These are phyloP conservation scores for Oryza officinalis DNA, from an alignment of 176 grass and related monocot species.

Conservation along the genomic window DNA sequence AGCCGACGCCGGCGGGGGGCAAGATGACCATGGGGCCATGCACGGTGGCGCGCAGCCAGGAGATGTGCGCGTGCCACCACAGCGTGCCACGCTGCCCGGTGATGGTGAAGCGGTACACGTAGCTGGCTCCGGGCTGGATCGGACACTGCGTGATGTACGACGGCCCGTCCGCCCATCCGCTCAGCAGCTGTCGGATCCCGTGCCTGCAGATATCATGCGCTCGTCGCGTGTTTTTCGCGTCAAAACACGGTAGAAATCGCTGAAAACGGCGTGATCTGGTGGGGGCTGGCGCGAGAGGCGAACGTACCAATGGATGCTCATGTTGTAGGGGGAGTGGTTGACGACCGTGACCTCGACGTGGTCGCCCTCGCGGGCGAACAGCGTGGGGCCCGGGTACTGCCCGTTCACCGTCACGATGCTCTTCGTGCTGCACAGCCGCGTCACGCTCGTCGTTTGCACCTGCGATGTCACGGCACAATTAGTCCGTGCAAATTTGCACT, in stretches of 20 bases:
- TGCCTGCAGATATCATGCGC: constrained; percentile 21
- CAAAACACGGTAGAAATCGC: not conserved
- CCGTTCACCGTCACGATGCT: constrained; percentile 89
- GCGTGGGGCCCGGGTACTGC: constrained; percentile 63
- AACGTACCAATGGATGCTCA: constrained; percentile 72
- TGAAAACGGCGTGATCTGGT: too few relatives aligned
- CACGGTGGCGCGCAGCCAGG: constrained; percentile 63
- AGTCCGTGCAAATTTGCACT: not conserved
- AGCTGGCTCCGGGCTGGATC: constrained; percentile 57
- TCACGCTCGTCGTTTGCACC: constrained; percentile 65
- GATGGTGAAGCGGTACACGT: constrained; percentile 48
- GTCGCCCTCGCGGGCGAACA: constrained; percentile 73
- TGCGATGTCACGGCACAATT: constrained; percentile 31
- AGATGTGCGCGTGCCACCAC: constrained; percentile 73
- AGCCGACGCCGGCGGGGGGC: constrained; percentile 42
- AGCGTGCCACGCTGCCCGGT: constrained; percentile 62
- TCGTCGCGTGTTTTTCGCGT: too few relatives aligned
- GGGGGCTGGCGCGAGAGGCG: too few relatives aligned
- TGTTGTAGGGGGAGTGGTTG: constrained; percentile 71
- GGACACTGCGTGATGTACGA: constrained; percentile 68
- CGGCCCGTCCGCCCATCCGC: constrained; percentile 68
- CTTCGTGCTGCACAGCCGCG: constrained; percentile 68
- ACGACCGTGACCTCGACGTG: constrained; percentile 61
- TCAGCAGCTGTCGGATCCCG: constrained; percentile 54
- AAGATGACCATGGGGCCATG: constrained; percentile 60